Conservation (phyloP, 2,329 filamentous ascomycete genomes). For the Ceratocystis cacaofunesta region DNA sequence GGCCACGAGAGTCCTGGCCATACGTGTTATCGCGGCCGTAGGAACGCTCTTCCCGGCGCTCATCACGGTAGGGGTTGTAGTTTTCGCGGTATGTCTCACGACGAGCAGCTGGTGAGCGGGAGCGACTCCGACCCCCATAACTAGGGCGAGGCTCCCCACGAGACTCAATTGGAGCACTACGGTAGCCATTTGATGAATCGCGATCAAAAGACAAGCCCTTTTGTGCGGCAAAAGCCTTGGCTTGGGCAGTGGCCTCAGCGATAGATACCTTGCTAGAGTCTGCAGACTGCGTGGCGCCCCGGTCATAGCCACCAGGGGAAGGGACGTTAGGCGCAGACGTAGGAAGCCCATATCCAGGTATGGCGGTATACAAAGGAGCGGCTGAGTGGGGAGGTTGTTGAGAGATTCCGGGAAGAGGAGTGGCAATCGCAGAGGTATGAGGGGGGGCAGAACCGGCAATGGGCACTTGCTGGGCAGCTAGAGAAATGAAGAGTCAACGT, state of each 20-base stretch:
- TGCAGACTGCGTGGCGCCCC: constrained; percentile 1
- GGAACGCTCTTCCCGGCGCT: constrained; percentile 56
- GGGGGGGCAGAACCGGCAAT: constrained; percentile 5
- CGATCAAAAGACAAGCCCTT: constrained; percentile 54
- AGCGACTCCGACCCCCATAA: constrained; percentile 39
- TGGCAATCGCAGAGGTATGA: not conserved
- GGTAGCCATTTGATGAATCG: constrained; percentile 13
- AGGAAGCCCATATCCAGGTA: constrained; percentile 8
- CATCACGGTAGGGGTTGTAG: constrained; percentile 72
- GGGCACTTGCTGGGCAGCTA: constrained; percentile 15
- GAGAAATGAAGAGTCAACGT: not conserved
- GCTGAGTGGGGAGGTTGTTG: constrained; percentile 12
- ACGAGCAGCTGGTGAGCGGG: constrained; percentile 53
- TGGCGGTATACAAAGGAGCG: constrained; percentile 7
- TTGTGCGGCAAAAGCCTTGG: constrained; percentile 66
- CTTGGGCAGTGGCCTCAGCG: constrained; percentile 64
- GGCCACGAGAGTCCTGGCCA: constrained; percentile 24
- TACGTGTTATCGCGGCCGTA: constrained; percentile 34
- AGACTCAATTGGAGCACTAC: constrained; percentile 20
- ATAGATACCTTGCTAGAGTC: not conserved
- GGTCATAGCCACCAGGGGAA: not conserved
- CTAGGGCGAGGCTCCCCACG: constrained; percentile 31
- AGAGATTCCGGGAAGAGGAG: constrained; percentile 6
- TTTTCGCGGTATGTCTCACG: constrained; percentile 60
- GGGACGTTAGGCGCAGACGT: constrained; percentile 5